Evolutionary conservation across 768 basidiomycete genomes (phyloP).

Genomic region (Trametes villosa): DNA sequence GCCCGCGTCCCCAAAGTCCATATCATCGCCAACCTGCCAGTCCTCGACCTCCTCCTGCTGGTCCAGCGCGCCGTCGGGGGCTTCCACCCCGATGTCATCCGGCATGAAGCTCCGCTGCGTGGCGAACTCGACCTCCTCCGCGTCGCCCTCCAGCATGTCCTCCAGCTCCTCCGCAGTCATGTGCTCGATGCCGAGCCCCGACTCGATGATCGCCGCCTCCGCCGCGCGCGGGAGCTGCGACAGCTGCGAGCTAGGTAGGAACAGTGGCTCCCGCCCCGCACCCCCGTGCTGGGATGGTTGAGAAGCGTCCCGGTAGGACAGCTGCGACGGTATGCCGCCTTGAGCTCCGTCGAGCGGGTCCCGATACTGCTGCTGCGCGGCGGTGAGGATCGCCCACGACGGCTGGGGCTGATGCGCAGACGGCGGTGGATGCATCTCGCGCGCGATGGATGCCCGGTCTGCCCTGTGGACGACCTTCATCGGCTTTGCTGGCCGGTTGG

Average conservation of each 20-base stretch:
- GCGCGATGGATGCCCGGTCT: slow-evolving; percentile 30
- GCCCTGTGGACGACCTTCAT: slow-evolving; percentile 53
- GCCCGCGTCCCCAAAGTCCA: slow-evolving; percentile 29
- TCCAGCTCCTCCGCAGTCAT: slow-evolving; percentile 67
- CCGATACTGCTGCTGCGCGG: slow-evolving; percentile 10
- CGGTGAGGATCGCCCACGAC: slow-evolving; percentile 17
- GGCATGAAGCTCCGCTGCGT: slow-evolving; percentile 1
- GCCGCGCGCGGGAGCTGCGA: slow-evolving; percentile 55
- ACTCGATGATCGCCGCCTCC: slow-evolving; percentile 54
- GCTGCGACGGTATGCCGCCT: background rate
- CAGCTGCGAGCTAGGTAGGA: slow-evolving; percentile 41
- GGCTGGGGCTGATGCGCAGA: slow-evolving; percentile 20
- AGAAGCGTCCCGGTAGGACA: slow-evolving; percentile 21
- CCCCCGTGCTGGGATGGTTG: slow-evolving; percentile 17
- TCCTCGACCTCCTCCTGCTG: slow-evolving; percentile 18
- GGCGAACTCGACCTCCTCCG: slow-evolving; percentile 50
- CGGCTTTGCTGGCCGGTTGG: slow-evolving; percentile 41
- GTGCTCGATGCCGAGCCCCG: slow-evolving; percentile 68
- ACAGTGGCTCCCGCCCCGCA: slow-evolving; percentile 35
- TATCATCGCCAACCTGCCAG: slow-evolving; percentile 22
- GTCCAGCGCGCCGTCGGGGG: background rate
- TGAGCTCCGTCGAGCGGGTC: background rate
- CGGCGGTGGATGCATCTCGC: slow-evolving; percentile 28
- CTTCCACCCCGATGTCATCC: background rate
- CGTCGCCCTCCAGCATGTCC: slow-evolving; percentile 63